These are phyloP conservation scores for Fraxinus americana DNA, from an alignment of 257 asterid genomes.

Conservation along the genomic window DNA sequence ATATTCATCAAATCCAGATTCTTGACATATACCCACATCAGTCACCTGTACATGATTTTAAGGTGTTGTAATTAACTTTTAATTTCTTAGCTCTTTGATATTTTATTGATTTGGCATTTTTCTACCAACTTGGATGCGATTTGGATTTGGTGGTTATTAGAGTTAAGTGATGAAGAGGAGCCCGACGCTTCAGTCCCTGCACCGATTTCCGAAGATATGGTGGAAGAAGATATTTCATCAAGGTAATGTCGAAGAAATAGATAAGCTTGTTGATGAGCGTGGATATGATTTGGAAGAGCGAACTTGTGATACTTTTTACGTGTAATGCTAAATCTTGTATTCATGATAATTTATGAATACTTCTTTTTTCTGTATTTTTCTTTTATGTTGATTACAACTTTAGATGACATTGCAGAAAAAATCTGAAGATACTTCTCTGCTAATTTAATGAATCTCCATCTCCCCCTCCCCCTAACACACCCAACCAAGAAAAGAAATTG, in stretches of 20 bases:
- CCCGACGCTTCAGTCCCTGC: slow-evolving; percentile 66
- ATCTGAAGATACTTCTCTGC: background rate
- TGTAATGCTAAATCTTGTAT: background rate
- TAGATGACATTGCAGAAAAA: background rate
- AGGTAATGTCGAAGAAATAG: slow-evolving; percentile 51
- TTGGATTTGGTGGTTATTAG: slow-evolving; percentile 38
- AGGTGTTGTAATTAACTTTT: slow-evolving; percentile 11
- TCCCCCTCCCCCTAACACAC: background rate
- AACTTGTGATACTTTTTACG: background rate
- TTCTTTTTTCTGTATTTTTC: background rate
- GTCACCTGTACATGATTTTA: background rate
- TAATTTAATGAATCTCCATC: background rate
- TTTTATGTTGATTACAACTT: background rate
- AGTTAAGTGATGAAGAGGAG: slow-evolving; percentile 67
- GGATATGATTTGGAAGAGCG: slow-evolving; percentile 16
- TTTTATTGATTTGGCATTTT: background rate
- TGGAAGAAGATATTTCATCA: slow-evolving; percentile 74
- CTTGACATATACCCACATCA: background rate
- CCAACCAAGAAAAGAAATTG: background rate
- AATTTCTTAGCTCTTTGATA: slow-evolving; percentile 2
- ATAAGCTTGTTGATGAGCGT: slow-evolving; percentile 18
- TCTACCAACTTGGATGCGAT: slow-evolving; percentile 19
- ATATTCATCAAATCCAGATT: background rate
- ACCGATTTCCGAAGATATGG: slow-evolving; percentile 57
- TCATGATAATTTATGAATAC: background rate